Evolutionary conservation across 2,329 filamentous ascomycete genomes (phyloP), one percentile per base, ranked within the genome.

Genomic region (Sclerotinia glacialis): DNA sequence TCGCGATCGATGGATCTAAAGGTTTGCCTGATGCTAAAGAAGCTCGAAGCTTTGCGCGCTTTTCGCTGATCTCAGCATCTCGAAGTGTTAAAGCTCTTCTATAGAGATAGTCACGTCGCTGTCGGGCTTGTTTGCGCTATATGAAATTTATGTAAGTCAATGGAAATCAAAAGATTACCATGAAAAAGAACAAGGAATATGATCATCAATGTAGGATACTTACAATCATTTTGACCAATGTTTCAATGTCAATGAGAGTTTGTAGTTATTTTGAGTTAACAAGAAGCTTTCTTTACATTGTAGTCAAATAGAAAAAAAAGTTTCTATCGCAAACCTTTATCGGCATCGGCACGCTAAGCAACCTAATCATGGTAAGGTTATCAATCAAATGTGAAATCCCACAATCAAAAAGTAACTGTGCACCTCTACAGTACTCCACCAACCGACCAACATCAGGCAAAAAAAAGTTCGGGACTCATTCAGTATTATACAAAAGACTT

Each of bases 31-130:
- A 92, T 28, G 95, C 94, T 61, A 98, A 83, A 12, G 93, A 93
- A 44, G 89, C 87, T 77, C 93, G 90, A 65, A 99, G 81, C 77
- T 96, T 91, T 49, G 93, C 90, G 74, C 94, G 85, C 78, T 97
- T 97, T 77, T 96, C 92, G 67, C 90, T 91, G 71, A 96, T 96
- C 75, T 97, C 94, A 69, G 94, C 94, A 80, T 97, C 92, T 72
- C 90, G 89, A 53, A 97, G 85, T 28, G 92, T 89, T 67, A 97
- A 84, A 47, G 95, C 94, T 75, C 91, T 89, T 68, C 94, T 88
- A 78, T 97, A 96, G 74, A 99, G 87, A 78, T 98, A 96, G 77
- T 96, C 92, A 73, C 91, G 85, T 73, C 92, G 84, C 78, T 93
- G 87, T 72, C 91, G 87, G 69, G 89, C 88, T 83, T 92, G 89